These are phyloP conservation scores for Tylopilus microsporus DNA, from an alignment of 1,284 basidiomycete genomes.

Conservation along the genomic window DNA sequence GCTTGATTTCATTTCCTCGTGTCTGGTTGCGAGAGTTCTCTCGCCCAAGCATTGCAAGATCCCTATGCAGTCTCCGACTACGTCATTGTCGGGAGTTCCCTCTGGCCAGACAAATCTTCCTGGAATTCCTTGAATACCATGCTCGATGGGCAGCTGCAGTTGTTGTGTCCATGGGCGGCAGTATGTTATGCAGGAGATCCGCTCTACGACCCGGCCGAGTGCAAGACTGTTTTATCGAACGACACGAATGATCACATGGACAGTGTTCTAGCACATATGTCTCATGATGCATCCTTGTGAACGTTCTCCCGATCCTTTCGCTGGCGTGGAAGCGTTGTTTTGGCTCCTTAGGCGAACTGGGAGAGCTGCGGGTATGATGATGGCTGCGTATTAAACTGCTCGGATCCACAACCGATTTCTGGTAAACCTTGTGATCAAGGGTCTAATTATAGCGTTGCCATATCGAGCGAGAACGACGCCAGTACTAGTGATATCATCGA, in stretches of 20 bases:
- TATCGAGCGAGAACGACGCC: conserved; percentile 16
- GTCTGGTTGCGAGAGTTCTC: too few relatives aligned
- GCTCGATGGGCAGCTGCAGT: too few relatives aligned
- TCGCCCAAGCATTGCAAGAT: too few relatives aligned
- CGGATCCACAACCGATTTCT: conserved; percentile 12
- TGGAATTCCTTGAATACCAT: too few relatives aligned
- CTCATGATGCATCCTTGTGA: not conserved
- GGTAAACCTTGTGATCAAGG: conserved; percentile 14
- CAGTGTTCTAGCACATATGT: not conserved
- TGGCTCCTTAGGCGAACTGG: conserved; percentile 18
- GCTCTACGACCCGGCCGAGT: conserved; percentile 3
- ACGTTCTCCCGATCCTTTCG: not conserved
- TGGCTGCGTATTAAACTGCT: conserved; percentile 14
- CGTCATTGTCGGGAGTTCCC: too few relatives aligned
- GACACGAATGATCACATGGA: conserved; percentile 5
- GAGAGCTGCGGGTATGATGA: conserved; percentile 13
- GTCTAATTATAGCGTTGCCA: conserved; percentile 13
- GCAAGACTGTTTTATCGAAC: conserved; percentile 1
- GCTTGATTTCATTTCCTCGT: too few relatives aligned
- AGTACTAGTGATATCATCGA: conserved; percentile 9
- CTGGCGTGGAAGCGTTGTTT: conserved; percentile 11
- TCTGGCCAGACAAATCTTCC: too few relatives aligned
- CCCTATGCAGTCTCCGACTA: too few relatives aligned
- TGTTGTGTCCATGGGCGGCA: too few relatives aligned
- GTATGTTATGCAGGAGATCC: conserved; percentile 1